These are phyloP conservation scores for Candida tropicalis DNA, from an alignment of 1,139 yeast genomes.

Conservation along the genomic window DNA sequence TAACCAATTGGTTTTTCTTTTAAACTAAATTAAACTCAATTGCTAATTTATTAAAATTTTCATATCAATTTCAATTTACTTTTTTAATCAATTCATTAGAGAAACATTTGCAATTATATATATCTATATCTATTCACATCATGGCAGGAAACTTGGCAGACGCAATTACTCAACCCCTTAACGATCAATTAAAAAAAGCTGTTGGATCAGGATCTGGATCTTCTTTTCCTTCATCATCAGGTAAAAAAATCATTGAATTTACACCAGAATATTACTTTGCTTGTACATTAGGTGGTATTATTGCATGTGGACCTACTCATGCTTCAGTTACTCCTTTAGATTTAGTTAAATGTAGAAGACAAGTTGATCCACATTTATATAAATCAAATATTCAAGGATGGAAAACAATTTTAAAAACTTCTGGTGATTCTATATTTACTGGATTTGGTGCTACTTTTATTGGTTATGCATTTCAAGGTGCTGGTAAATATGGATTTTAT, in stretches of 20 bases:
- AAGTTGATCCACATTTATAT: conserved; percentile 75
- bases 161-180: conserved; percentile 34
- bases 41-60: too few species aligned
- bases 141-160: conserved; percentile 22
- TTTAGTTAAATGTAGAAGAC: conserved; percentile 89
- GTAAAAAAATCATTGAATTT: conserved; percentile 43
- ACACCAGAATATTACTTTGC: conserved; percentile 76
- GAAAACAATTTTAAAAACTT: conserved; percentile 67
- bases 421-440: conserved; percentile 79
- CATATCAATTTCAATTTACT: too few species aligned
- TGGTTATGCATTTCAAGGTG: conserved; percentile 94
- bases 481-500: conserved; percentile 94
- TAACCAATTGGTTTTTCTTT: not conserved
- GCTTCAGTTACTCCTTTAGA: conserved; percentile 91
- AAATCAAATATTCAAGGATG: conserved; percentile 78
- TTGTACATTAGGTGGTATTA: conserved; percentile 85
- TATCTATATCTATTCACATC: not conserved
- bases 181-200: conserved; percentile 26
- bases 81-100: too few species aligned
- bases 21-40: too few species aligned
- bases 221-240: not conserved
- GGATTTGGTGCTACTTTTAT: conserved; percentile 90
- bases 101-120: too few species aligned
- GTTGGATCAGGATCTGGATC: conserved; percentile 15
- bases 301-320: conserved; percentile 97